Base-by-base conservation (phyloP, 495 filamentous ascomycete species). In the Sordaria brevicollis region DNA sequence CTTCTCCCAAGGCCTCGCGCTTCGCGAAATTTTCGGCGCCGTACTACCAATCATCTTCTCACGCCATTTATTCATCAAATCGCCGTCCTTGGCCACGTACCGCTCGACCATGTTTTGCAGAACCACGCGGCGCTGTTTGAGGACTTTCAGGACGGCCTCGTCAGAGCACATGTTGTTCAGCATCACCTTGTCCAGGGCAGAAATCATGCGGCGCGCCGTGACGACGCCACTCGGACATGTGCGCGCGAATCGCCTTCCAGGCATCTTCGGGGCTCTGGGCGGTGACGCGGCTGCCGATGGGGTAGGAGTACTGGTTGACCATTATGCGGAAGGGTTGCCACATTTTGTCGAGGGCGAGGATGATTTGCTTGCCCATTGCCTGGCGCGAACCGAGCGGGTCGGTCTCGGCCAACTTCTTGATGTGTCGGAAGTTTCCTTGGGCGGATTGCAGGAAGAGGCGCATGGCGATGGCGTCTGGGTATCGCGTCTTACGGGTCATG, bases 401-500 rank as follows among this genome's bases (percentile, higher is more conserved):
- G 25, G 49, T 21, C 25, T 72, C 35, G 3, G 68, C 38, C 49
- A 65, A 37, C 35, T 69, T 65, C 11, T 66, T 68, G 67, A 77
- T 71, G 43, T 73, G 67, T 2, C 71, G 73, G 67, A 75, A 76
- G 69, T 70, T 79, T 38, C 73, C 75, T 33, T 80, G 76, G 10
- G 81, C 82, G 0, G 74, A 68, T 1, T 79, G 78, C n/a, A 85
- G 74, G 70, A 80, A 85, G 1, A 76, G 62, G 31, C 80, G 81
- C 70, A 83, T 72, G 13, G 79, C 54, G 1, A 70, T 68, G 9
- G 83, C 67, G 75, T 89, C 88, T 5, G 83, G 81, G 17, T 80
- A 74, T 15, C 71, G 71, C 9, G 82, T 73, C 2, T 73, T 78
- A 29, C 70, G 57, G 35, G 76, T 69, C 89, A 93, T 91, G 21